phyloP scores from a whole-genome alignment of 352 stramenopile species.

The Globisporangium canariense region DNA sequence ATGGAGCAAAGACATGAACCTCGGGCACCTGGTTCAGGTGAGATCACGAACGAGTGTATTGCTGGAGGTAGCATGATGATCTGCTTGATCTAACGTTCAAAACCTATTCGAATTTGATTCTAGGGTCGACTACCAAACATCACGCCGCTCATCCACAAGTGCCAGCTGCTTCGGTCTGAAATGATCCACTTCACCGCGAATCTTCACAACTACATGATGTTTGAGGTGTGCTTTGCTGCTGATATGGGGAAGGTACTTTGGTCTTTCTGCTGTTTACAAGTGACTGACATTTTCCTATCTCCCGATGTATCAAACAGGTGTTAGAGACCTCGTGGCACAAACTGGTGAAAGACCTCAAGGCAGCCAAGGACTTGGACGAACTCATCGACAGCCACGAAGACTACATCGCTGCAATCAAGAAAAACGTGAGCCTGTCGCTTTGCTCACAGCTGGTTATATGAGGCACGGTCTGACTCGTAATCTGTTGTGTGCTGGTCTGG shows the following conservation, averaged over 20 bases:
- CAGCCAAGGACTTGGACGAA: conserved; percentile 92
- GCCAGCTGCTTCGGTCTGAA: conserved; percentile 93
- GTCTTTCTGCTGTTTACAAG: neutral
- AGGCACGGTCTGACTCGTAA: neutral
- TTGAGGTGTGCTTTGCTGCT: conserved; percentile 70
- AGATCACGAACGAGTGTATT: neutral
- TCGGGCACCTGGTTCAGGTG: conserved; percentile 92
- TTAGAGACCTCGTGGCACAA: conserved; percentile 93
- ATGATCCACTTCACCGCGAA: conserved; percentile 99
- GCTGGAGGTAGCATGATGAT: too few relatives aligned
- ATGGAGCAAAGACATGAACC: conserved; percentile 97
- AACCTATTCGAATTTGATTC: conserved; percentile 13
- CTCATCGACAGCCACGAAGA: conserved; percentile 94
- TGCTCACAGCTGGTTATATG: neutral
- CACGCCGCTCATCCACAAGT: conserved; percentile 84
- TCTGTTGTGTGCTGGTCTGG: neutral
- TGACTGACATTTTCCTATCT: neutral
- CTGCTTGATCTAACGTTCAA: neutral
- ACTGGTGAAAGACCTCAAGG: conserved; percentile 88
- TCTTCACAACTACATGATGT: conserved; percentile 98
- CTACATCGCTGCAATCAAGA: conserved; percentile 92
- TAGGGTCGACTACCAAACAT: conserved; percentile 62
- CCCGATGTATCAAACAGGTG: conserved; percentile 37
- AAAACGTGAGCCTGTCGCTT: conserved; percentile 49
- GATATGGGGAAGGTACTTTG: neutral